A percentile compares a stretch with the other conserved stretches of the same genome.
These are phyloP conservation scores for Tulasnella sp. DNA, from an alignment of 768 basidiomycete species.

Conservation along the genomic window DNA sequence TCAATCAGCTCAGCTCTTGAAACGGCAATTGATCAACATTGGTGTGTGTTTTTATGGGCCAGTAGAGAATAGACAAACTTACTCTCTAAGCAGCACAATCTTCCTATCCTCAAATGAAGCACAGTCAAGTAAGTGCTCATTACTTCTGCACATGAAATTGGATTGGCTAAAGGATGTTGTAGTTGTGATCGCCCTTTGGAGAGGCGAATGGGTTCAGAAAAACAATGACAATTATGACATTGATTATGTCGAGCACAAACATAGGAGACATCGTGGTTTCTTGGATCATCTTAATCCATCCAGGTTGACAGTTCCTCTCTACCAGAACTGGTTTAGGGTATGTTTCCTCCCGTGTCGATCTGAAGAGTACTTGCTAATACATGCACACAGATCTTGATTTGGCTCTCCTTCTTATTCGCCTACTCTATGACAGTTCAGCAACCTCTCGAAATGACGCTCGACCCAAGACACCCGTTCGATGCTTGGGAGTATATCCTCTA, in stretches of 20 bases:
- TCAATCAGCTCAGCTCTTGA: constrained; percentile 70
- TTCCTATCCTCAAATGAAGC: constrained; percentile 79
- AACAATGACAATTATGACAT: constrained; percentile 64
- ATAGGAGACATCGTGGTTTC: constrained; percentile 40
- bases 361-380: not conserved
- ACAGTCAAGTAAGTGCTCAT: constrained; percentile 47
- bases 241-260: constrained; percentile 61
- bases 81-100: constrained; percentile 39
- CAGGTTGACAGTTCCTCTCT: constrained; percentile 73
- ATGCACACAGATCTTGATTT: constrained; percentile 34
- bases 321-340: constrained; percentile 76
- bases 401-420: constrained; percentile 62
- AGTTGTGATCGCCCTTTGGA: constrained; percentile 79
- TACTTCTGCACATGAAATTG: not conserved
- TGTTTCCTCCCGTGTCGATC: not conserved
- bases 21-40: constrained; percentile 82
- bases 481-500: constrained; percentile 73
- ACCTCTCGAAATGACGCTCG: constrained; percentile 52
- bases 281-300: constrained; percentile 64
- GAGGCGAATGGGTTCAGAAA: constrained; percentile 65
- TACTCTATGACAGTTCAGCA: constrained; percentile 79
- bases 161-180: not conserved
- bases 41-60: constrained; percentile 33
- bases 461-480: constrained; percentile 48
- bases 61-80: not conserved